Evolutionary conservation across 192 early-diverging fungal species (phyloP).

Genomic region (Coemansia sp.): DNA sequence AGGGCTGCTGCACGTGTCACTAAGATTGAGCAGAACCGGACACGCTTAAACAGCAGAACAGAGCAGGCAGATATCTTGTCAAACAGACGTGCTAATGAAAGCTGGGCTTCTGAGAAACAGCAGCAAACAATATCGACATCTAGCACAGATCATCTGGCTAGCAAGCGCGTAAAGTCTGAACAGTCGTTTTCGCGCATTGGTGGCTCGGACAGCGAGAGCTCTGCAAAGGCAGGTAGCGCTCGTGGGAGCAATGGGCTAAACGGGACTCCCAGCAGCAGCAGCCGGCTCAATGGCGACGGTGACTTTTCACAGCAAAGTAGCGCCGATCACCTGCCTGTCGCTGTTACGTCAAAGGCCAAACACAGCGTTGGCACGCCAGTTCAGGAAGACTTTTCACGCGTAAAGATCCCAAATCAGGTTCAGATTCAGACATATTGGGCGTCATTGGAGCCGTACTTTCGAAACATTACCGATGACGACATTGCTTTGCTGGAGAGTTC

Average conservation of each 20-base stretch:
- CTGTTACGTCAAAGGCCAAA: conserved; percentile 29
- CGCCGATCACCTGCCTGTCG: conserved; percentile 1
- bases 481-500: conserved; percentile 61
- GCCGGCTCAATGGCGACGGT: conserved; percentile 1
- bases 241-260: conserved; percentile 6
- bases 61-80: not conserved
- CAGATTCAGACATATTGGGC: conserved; percentile 82
- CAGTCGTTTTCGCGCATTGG: conserved; percentile 5
- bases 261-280: not conserved
- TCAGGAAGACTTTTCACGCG: conserved; percentile 65
- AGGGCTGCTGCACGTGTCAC: conserved; percentile 18
- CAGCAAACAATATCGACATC: not conserved
- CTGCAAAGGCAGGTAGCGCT: conserved; percentile 14
- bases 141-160: conserved; percentile 19
- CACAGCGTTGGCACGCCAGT: conserved; percentile 48
- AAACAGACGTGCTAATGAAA: not conserved
- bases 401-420: conserved; percentile 75
- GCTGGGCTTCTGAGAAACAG: not conserved
- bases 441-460: conserved; percentile 82
- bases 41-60: not conserved
- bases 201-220: conserved; percentile 43
- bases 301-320: conserved; percentile 13
- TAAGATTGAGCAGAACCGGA: conserved; percentile 21
- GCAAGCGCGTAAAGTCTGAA: conserved; percentile 27
- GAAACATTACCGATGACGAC: conserved; percentile 79